Evolutionary conservation across 2,329 filamentous ascomycete genomes (phyloP).

Genomic region (Nigrospora sphaerica): DNA sequence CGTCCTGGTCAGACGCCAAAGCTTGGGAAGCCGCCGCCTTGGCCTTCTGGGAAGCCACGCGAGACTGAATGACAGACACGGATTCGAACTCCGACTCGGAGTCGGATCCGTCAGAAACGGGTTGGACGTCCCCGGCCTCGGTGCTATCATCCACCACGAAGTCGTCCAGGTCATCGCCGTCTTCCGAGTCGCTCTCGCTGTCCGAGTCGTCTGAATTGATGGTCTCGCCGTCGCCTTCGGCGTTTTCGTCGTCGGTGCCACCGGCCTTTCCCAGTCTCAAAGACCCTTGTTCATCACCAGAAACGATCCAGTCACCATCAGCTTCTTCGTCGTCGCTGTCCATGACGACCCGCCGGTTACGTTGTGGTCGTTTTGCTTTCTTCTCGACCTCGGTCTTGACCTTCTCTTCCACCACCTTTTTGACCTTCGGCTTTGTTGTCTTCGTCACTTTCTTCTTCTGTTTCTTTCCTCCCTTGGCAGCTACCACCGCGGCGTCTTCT

Average conservation of each 20-base stretch:
- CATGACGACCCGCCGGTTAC: slow-evolving; percentile 49
- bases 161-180: slow-evolving; percentile 41
- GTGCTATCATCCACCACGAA: slow-evolving; percentile 44
- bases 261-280: slow-evolving; percentile 68
- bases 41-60: slow-evolving; percentile 11
- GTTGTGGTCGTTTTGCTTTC: slow-evolving; percentile 25
- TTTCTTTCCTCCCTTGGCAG: slow-evolving; percentile 28
- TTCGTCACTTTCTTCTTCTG: slow-evolving; percentile 24
- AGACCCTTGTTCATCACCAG: slow-evolving; percentile 54
- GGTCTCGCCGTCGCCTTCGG: slow-evolving; percentile 78
- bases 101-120: slow-evolving; percentile 15
- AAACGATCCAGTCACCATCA: slow-evolving; percentile 74
- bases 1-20: slow-evolving; percentile 17
- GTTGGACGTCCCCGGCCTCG: slow-evolving; percentile 18
- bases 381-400: slow-evolving; percentile 20
- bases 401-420: slow-evolving; percentile 24
- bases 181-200: slow-evolving; percentile 38
- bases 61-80: slow-evolving; percentile 15
- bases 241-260: slow-evolving; percentile 81
- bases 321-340: slow-evolving; percentile 56
- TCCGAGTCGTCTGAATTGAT: slow-evolving; percentile 66
- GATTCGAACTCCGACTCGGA: slow-evolving; percentile 21
- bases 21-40: neutral
- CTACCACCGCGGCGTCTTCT: slow-evolving; percentile 28
- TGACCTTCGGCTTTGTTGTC: slow-evolving; percentile 18